Conservation (phyloP, 2,329 filamentous ascomycete species). For the Pseudogymnoascus sp. region DNA sequence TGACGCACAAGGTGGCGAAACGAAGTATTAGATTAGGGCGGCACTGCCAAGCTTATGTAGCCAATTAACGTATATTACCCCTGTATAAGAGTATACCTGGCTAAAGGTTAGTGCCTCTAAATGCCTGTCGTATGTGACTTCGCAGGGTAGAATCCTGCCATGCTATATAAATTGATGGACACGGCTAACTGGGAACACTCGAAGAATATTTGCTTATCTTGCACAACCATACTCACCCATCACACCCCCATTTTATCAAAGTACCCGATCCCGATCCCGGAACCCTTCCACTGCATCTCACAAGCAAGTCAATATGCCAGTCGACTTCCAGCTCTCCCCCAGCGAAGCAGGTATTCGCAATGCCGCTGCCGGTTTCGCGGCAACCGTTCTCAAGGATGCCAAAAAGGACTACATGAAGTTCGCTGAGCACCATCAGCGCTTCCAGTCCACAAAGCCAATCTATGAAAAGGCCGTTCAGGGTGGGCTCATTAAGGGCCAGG, state of each 20-base stretch:
- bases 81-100: neutral
- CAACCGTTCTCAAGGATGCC: constrained; percentile 21
- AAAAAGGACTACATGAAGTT: constrained; percentile 21
- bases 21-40: neutral
- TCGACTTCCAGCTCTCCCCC: constrained; percentile 28
- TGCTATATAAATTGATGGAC: constrained; percentile 6
- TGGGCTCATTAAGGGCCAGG: constrained; percentile 39
- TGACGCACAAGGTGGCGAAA: neutral
- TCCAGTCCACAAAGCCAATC: constrained; percentile 38
- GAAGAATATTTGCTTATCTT: constrained; percentile 2
- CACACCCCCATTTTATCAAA: neutral
- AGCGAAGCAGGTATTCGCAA: constrained; percentile 22
- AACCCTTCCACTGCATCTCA: neutral
- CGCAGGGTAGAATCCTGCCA: neutral
- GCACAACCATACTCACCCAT: neutral
- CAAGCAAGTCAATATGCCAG: constrained; percentile 9
- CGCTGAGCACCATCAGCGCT: constrained; percentile 29
- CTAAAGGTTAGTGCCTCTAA: neutral
- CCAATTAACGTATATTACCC: neutral
- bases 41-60: neutral
- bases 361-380: constrained; percentile 23
- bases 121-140: neutral
- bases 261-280: neutral
- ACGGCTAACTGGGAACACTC: neutral
- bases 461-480: constrained; percentile 36